These are phyloP conservation scores for Phytophthora meadii DNA, from an alignment of 352 stramenopile species.

Conservation along the genomic window DNA sequence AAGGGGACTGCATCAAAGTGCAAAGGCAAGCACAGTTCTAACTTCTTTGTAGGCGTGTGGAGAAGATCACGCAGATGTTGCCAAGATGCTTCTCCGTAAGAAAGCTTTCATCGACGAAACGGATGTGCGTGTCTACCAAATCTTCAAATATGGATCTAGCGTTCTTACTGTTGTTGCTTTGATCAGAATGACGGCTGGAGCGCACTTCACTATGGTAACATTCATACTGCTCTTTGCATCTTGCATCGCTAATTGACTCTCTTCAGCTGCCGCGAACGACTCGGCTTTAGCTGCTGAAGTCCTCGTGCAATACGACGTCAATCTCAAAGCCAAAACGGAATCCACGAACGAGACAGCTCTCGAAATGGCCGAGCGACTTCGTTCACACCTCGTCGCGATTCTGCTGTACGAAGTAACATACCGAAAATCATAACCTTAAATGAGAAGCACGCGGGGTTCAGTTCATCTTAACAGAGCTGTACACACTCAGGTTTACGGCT, in stretches of 20 bases:
- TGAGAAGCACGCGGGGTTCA: slow-evolving; percentile 21
- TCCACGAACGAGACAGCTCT: slow-evolving; percentile 79
- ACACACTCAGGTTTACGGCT: slow-evolving; percentile 26
- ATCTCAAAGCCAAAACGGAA: slow-evolving; percentile 64
- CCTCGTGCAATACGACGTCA: slow-evolving; percentile 68
- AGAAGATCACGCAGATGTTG: slow-evolving; percentile 67
- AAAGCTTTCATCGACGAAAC: slow-evolving; percentile 85
- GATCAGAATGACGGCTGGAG: slow-evolving; percentile 76
- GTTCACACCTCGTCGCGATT: slow-evolving; percentile 77
- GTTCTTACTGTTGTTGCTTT: slow-evolving; percentile 2
- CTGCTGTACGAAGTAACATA: slow-evolving; percentile 80
- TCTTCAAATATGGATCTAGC: neutral
- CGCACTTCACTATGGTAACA: slow-evolving; percentile 78
- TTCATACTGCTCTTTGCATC: slow-evolving; percentile 5
- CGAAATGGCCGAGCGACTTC: slow-evolving; percentile 79
- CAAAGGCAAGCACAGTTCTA: neutral
- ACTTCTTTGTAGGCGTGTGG: slow-evolving; percentile 57
- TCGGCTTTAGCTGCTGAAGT: slow-evolving; percentile 70
- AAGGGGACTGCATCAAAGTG: neutral
- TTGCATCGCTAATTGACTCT: slow-evolving; percentile 7
- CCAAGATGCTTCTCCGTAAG: slow-evolving; percentile 68
- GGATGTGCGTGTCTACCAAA: slow-evolving; percentile 52
- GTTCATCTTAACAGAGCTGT: slow-evolving; percentile 18
- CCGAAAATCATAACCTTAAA: slow-evolving; percentile 31
- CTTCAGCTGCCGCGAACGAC: slow-evolving; percentile 71